Evolutionary conservation across 225 moss, liverwort and hornwort genomes (phyloP).

Genomic region (Sphagnum tenellum): DNA sequence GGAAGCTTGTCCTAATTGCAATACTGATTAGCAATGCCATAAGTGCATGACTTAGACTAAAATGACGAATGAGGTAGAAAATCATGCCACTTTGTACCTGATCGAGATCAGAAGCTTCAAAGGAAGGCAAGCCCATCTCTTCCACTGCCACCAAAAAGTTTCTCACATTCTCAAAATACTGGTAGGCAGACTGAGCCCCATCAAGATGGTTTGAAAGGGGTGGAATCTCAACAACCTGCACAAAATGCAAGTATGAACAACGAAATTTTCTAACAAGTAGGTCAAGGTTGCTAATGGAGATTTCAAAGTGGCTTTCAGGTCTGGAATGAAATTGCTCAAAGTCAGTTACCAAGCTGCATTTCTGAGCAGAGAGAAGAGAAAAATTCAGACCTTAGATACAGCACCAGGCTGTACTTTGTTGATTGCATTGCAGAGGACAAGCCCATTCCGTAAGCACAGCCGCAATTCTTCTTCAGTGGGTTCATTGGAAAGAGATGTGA

Average conservation of each 20-base stretch:
- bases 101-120: constrained; percentile 47
- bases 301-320: too few species aligned
- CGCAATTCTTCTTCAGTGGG: constrained; percentile 44
- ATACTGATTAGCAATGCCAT: too few species aligned
- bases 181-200: constrained; percentile 35
- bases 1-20: too few species aligned
- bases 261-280: too few species aligned
- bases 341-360: too few species aligned
- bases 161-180: constrained; percentile 49
- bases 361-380: neutral
- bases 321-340: too few species aligned
- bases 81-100: too few species aligned
- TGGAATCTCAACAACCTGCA: constrained; percentile 39
- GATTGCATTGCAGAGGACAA: constrained; percentile 45
- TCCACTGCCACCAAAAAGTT: constrained; percentile 51
- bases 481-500: constrained; percentile 22
- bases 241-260: too few species aligned
- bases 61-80: too few species aligned
- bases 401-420: constrained; percentile 48
- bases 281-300: too few species aligned
- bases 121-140: constrained; percentile 47
- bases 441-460: constrained; percentile 46
- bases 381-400: constrained; percentile 32
- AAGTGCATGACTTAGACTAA: too few species aligned
- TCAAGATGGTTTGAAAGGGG: constrained; percentile 19